Conservation (phyloP, 2,329 filamentous ascomycete species). For the Dothideomycetidae sp. region DNA sequence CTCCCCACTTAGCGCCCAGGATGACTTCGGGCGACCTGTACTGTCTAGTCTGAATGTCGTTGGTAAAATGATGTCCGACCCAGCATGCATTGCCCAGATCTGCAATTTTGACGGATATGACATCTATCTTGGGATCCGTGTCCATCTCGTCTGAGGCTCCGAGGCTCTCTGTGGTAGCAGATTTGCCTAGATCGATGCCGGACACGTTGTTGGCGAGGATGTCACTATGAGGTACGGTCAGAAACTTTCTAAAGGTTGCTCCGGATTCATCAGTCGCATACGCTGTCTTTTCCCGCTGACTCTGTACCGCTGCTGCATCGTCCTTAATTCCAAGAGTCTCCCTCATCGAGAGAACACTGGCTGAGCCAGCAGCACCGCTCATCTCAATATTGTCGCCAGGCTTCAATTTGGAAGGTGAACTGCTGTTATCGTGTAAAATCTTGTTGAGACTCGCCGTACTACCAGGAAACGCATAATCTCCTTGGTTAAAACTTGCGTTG, state of each 20-base stretch:
- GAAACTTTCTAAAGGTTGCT: constrained; percentile 13
- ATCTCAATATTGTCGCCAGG: constrained; percentile 37
- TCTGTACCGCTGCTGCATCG: constrained; percentile 46
- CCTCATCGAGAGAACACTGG: constrained; percentile 41
- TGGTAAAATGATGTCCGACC: constrained; percentile 98
- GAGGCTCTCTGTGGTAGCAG: constrained; percentile 35
- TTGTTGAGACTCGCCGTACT: constrained; percentile 65
- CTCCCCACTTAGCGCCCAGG: constrained; percentile 91
- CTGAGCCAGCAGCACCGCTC: constrained; percentile 40
- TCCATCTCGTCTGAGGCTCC: constrained; percentile 44
- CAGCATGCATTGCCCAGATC: constrained; percentile 97
- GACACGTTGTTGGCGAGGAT: constrained; percentile 85
- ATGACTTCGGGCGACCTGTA: constrained; percentile 97
- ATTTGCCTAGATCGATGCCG: constrained; percentile 81
- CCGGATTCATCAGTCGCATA: constrained; percentile 41
- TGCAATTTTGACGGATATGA: constrained; percentile 97
- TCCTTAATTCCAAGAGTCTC: constrained; percentile 42
- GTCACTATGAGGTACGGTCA: constrained; percentile 36
- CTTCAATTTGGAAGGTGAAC: constrained; percentile 27
- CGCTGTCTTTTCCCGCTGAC: constrained; percentile 85
- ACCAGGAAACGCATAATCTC: constrained; percentile 47
- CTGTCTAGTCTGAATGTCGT: constrained; percentile 96
- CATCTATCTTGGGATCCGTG: constrained; percentile 50
- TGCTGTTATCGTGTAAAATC: constrained; percentile 54
- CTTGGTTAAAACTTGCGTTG: constrained; percentile 76